Base-by-base conservation (phyloP, 768 basidiomycete species). In the Pleurotus tuber-regium region DNA sequence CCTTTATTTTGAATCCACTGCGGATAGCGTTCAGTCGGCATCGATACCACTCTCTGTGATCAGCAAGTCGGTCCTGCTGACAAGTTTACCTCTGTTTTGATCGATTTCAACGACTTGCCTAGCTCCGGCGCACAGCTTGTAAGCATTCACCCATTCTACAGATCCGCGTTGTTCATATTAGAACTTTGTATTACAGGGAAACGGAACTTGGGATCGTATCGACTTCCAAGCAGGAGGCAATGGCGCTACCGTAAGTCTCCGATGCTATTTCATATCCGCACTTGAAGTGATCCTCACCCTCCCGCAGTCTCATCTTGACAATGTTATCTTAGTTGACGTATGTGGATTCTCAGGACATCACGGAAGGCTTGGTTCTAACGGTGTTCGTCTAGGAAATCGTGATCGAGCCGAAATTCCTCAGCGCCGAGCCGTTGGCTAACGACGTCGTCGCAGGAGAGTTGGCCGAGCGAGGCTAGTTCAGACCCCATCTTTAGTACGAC, bases 141-240 rank as follows among this genome's bases (percentile, higher is more conserved):
- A 23, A n/a, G n/a, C n/a, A n/a, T n/a, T n/a, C n/a, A n/a, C n/a
- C n/a, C n/a, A n/a, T n/a, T n/a, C n/a, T n/a, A n/a, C n/a, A n/a
- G n/a, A n/a, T n/a, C n/a, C n/a, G n/a, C n/a, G n/a, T n/a, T n/a
- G n/a, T n/a, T n/a, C n/a, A n/a, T n/a, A n/a, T n/a, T n/a, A n/a
- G n/a, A n/a, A n/a, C n/a, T n/a, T n/a, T n/a, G n/a, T n/a, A n/a
- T n/a, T n/a, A n/a, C n/a, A n/a, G n/a, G 69, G 66, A 9, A 60
- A 60, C 50, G 75, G 64, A 19, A 72, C 70, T n/a, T 78, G 79
- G 79, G 74, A 81, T 52, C 74, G 78, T 50, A 66, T 81, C 40
- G 74, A 59, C 41, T 75, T 72, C 63, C 79, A 81, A 62, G 76
- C 69, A 6, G 68, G 70, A 25, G 72, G 50, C 11, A 72, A 73